phyloP scores from a whole-genome alignment of 768 basidiomycete genomes.

The Sarcodon aspratus region DNA sequence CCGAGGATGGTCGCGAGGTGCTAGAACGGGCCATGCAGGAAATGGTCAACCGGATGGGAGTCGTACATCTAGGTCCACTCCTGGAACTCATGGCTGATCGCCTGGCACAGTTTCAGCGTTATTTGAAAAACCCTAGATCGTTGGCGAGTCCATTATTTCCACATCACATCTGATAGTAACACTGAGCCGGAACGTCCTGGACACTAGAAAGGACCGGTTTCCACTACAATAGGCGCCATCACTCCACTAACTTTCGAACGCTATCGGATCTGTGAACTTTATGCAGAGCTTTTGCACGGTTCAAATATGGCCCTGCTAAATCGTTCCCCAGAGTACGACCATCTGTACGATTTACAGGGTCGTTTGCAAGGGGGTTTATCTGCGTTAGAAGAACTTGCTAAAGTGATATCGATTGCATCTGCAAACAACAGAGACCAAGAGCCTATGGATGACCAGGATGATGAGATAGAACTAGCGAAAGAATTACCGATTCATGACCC shows the following conservation, averaged over 20 bases:
- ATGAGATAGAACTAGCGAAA: slow-evolving; percentile 50
- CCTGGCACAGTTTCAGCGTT: slow-evolving; percentile 57
- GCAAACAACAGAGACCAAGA: slow-evolving; percentile 44
- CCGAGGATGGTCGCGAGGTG: slow-evolving; percentile 51
- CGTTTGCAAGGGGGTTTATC: slow-evolving; percentile 79
- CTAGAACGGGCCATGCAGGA: slow-evolving; percentile 67
- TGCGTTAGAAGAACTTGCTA: slow-evolving; percentile 77
- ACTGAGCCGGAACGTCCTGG: slow-evolving; percentile 1
- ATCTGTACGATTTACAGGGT: slow-evolving; percentile 74
- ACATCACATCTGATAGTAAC: neutral
- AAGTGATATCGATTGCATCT: slow-evolving; percentile 61
- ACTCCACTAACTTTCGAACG: slow-evolving; percentile 88
- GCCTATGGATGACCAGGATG: slow-evolving; percentile 44
- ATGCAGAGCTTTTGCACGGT: slow-evolving; percentile 93
- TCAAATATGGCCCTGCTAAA: slow-evolving; percentile 97
- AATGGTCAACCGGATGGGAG: slow-evolving; percentile 76
- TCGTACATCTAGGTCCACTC: slow-evolving; percentile 83
- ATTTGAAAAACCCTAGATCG: slow-evolving; percentile 64
- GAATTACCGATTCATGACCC: slow-evolving; percentile 55
- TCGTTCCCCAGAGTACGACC: slow-evolving; percentile 54
- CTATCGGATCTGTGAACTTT: slow-evolving; percentile 91
- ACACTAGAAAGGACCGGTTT: slow-evolving; percentile 49
- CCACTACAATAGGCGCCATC: slow-evolving; percentile 64
- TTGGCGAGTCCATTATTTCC: slow-evolving; percentile 36
- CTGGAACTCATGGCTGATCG: slow-evolving; percentile 62